phyloP scores from a whole-genome alignment of 2,329 filamentous ascomycete species.

The Phyllosticta paracitricarpa region DNA sequence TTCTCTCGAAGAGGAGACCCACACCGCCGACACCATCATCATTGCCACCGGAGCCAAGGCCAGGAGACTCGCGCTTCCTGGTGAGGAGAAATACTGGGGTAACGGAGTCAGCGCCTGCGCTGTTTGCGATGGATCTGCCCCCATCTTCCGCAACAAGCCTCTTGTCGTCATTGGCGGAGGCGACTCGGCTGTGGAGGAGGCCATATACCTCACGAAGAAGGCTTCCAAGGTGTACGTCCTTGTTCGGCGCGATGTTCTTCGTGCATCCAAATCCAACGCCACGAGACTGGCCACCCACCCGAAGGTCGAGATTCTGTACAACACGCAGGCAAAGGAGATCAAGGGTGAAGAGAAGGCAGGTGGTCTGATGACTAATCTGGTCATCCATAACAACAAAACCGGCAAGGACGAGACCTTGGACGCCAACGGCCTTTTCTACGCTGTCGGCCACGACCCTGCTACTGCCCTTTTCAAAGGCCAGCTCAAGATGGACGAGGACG shows the following conservation, averaged over 20 bases:
- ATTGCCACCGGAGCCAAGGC: conserved; percentile 93
- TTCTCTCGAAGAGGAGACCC: conserved; percentile 53
- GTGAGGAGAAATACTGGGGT: conserved; percentile 96
- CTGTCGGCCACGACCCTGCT: conserved; percentile 91
- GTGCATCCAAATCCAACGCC: conserved; percentile 88
- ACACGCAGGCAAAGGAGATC: conserved; percentile 72
- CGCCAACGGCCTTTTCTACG: conserved; percentile 92
- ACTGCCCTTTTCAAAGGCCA: conserved; percentile 85
- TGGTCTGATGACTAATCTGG: conserved; percentile 79
- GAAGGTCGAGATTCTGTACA: conserved; percentile 85
- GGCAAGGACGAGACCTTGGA: conserved; percentile 74
- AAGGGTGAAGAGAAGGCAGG: conserved; percentile 65
- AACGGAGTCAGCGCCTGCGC: conserved; percentile 93
- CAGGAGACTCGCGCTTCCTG: conserved; percentile 67
- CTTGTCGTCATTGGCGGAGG: conserved; percentile 93
- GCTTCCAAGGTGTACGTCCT: conserved; percentile 89
- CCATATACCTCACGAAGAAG: conserved; percentile 96
- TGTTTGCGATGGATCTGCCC: conserved; percentile 92
- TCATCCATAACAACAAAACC: conserved; percentile 67
- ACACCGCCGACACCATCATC: conserved; percentile 88
- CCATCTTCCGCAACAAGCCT: conserved; percentile 94
- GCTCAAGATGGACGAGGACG: conserved; percentile 77
- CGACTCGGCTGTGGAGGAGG: conserved; percentile 94
- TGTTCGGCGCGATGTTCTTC: conserved; percentile 75
- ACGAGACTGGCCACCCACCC: conserved; percentile 70